These are phyloP conservation scores for Eucalyptus albens DNA, from an alignment of 345 rosid genomes.

Conservation along the genomic window DNA sequence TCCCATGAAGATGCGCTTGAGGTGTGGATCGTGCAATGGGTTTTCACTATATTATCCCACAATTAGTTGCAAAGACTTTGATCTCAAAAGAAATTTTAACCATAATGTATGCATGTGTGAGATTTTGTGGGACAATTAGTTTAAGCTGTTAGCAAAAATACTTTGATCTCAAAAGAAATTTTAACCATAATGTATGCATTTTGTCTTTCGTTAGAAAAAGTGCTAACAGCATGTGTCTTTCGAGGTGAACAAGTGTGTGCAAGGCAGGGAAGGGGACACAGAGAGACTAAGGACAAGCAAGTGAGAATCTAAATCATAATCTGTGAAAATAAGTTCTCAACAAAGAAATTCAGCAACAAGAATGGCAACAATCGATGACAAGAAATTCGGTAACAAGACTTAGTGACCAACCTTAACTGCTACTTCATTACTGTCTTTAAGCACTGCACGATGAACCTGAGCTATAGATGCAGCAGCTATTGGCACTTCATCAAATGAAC, in stretches of 20 bases:
- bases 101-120: not conserved
- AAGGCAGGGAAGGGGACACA: not conserved
- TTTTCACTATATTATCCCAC: not conserved
- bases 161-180: not conserved
- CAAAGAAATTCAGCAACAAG: not conserved
- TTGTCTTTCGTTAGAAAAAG: too few relatives aligned
- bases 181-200: not conserved
- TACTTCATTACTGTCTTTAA: slow-evolving; percentile 56
- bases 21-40: not conserved
- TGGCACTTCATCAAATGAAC: slow-evolving; percentile 74
- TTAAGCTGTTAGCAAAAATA: too few relatives aligned
- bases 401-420: slow-evolving; percentile 58
- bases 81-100: not conserved
- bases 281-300: not conserved
- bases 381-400: not conserved
- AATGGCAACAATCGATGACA: not conserved
- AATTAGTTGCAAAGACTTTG: not conserved
- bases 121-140: too few relatives aligned
- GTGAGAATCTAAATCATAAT: not conserved
- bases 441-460: slow-evolving; percentile 75
- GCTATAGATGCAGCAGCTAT: slow-evolving; percentile 97
- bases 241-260: not conserved
- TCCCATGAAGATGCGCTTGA: not conserved
- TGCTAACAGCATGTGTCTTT: not conserved
- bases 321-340: not conserved